These are phyloP conservation scores for Fomitopsis serialis DNA, from an alignment of 768 basidiomycete genomes.

Conservation along the genomic window DNA sequence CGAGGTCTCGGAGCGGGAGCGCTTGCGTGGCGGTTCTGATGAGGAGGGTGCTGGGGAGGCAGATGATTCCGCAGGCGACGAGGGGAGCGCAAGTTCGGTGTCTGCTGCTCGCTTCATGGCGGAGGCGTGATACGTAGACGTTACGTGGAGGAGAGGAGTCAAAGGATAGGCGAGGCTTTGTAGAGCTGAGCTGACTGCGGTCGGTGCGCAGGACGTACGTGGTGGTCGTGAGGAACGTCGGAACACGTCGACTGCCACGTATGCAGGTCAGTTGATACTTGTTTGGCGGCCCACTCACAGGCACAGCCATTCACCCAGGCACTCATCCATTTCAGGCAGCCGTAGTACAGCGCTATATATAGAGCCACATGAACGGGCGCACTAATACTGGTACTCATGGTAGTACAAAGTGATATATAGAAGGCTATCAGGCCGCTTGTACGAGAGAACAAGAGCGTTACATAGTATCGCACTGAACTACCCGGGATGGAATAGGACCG, in stretches of 20 bases:
- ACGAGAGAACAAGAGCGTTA: too few species aligned
- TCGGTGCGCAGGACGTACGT: slow-evolving; percentile 20
- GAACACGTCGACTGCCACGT: slow-evolving; percentile 21
- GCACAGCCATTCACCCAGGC: neutral
- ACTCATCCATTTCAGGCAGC: neutral
- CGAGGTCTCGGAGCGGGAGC: slow-evolving; percentile 54
- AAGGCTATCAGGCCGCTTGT: too few species aligned
- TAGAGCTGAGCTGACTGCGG: slow-evolving; percentile 17
- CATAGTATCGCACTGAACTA: too few species aligned
- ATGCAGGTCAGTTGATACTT: slow-evolving; percentile 14
- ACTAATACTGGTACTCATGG: too few species aligned
- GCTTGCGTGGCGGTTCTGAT: slow-evolving; percentile 59
- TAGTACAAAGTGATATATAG: too few species aligned
- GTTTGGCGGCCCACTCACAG: slow-evolving; percentile 6
- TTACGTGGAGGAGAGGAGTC: slow-evolving; percentile 14
- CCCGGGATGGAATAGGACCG: too few species aligned
- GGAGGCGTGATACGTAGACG: slow-evolving; percentile 10
- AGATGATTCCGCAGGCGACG: slow-evolving; percentile 13
- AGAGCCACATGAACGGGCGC: too few species aligned
- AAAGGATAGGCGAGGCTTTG: slow-evolving; percentile 21
- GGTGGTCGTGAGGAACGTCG: slow-evolving; percentile 20
- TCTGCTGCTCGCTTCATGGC: slow-evolving; percentile 25
- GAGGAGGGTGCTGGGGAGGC: slow-evolving; percentile 16
- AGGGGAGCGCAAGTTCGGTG: slow-evolving; percentile 14
- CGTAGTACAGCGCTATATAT: neutral